A percentile compares a stretch with the other conserved stretches of the same genome.
phyloP scores from a whole-genome alignment of 2,329 filamentous ascomycete genomes.

The Xylaria sp. region DNA sequence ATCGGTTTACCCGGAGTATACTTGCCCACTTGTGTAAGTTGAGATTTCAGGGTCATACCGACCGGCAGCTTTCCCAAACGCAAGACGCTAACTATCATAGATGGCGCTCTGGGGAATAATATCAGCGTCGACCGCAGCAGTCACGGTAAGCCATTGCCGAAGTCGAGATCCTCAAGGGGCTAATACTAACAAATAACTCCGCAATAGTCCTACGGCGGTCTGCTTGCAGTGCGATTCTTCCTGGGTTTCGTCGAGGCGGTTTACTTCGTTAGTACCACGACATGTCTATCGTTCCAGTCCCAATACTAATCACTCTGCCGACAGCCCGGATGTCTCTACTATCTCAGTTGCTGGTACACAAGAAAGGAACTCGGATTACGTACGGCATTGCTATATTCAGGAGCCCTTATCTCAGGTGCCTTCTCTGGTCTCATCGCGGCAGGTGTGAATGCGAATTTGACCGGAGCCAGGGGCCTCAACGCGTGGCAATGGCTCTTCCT shows the following conservation, averaged over 20 bases:
- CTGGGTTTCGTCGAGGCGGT: constrained; percentile 41
- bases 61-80: background rate
- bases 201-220: constrained; percentile 31
- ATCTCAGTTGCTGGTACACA: constrained; percentile 63
- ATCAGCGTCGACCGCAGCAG: constrained; percentile 38
- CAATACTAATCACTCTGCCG: constrained; percentile 2
- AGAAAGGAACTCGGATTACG: constrained; percentile 62
- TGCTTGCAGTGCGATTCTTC: constrained; percentile 40
- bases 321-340: constrained; percentile 56
- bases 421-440: constrained; percentile 63
- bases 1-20: constrained; percentile 45
- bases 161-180: background rate
- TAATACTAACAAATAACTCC: constrained; percentile 1
- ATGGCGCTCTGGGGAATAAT: constrained; percentile 47
- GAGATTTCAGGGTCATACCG: background rate
- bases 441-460: constrained; percentile 62
- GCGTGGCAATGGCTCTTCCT: constrained; percentile 66
- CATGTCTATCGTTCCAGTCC: too few species aligned
- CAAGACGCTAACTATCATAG: constrained; percentile 27
- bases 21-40: constrained; percentile 40
- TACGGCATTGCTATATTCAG: constrained; percentile 62
- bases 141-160: constrained; percentile 21
- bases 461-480: constrained; percentile 48
- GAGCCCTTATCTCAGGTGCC: constrained; percentile 63
- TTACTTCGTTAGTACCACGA: constrained; percentile 36